These are phyloP conservation scores for Fragaria nilgerrensis DNA, from an alignment of 306 rosid genomes.

Conservation along the genomic window DNA sequence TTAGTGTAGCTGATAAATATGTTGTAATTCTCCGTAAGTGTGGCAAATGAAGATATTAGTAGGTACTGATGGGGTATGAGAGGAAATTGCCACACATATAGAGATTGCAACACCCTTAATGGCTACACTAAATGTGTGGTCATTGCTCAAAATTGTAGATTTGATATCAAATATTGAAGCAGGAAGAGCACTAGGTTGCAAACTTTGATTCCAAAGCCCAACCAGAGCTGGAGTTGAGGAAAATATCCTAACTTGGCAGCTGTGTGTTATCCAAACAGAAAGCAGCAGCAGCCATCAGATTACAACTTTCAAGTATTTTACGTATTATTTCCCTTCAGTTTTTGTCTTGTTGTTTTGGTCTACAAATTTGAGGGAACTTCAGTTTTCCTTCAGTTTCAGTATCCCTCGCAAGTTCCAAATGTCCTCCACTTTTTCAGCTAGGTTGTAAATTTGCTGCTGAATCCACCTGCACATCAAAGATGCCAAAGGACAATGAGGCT, in stretches of 20 bases:
- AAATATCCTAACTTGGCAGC: not conserved
- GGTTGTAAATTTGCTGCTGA: slow-evolving; percentile 89
- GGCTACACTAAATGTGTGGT: too few species aligned
- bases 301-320: not conserved
- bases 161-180: not conserved
- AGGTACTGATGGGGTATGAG: too few species aligned
- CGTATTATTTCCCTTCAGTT: not conserved
- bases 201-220: not conserved
- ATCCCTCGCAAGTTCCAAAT: slow-evolving; percentile 93
- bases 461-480: slow-evolving; percentile 64
- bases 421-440: slow-evolving; percentile 58
- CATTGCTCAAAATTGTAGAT: too few species aligned
- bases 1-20: too few species aligned
- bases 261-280: not conserved
- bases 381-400: too few species aligned
- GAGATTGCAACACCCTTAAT: too few species aligned
- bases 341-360: not conserved
- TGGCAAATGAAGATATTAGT: too few species aligned
- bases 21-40: too few species aligned
- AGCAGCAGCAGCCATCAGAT: not conserved
- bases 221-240: not conserved
- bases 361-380: slow-evolving; percentile 75
- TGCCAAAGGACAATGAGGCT: not conserved
- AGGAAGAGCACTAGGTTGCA: not conserved
- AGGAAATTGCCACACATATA: too few species aligned